phyloP scores from a whole-genome alignment of 352 stramenopile genomes.

The Phytophthora sojae region DNA sequence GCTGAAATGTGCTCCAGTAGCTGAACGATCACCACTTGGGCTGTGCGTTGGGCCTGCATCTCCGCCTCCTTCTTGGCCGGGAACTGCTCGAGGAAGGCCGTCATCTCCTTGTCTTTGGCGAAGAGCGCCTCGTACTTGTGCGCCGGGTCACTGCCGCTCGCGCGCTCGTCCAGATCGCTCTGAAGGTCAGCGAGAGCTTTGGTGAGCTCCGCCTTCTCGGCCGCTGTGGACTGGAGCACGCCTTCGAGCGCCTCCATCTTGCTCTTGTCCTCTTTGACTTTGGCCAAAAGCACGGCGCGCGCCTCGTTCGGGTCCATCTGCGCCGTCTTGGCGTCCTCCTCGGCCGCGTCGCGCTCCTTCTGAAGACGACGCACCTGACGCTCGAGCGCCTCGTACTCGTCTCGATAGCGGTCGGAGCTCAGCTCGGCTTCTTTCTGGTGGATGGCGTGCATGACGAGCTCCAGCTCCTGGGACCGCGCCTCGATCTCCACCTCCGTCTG shows the following conservation, averaged over 20 bases:
- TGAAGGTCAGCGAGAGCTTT: constrained; percentile 67
- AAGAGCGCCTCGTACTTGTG: constrained; percentile 92
- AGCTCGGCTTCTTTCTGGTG: constrained; percentile 81
- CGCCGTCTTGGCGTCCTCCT: constrained; percentile 85
- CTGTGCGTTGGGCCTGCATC: constrained; percentile 53
- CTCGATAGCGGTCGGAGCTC: constrained; percentile 70
- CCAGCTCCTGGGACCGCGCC: constrained; percentile 65
- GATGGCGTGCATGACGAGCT: constrained; percentile 78
- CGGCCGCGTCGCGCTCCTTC: constrained; percentile 78
- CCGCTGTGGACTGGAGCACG: constrained; percentile 51
- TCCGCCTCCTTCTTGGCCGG: constrained; percentile 77
- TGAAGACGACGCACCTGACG: constrained; percentile 71
- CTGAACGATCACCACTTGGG: constrained; percentile 87
- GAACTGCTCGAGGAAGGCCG: constrained; percentile 87
- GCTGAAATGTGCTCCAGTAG: constrained; percentile 92
- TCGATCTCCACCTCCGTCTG: constrained; percentile 83
- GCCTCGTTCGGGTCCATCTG: constrained; percentile 92
- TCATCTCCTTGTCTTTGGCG: constrained; percentile 94
- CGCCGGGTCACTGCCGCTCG: constrained; percentile 69
- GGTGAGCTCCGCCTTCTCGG: constrained; percentile 66
- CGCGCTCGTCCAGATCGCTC: constrained; percentile 70
- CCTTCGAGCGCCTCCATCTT: constrained; percentile 84
- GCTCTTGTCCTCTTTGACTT: constrained; percentile 89
- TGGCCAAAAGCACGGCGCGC: constrained; percentile 77
- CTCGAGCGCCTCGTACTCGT: constrained; percentile 82